Evolutionary conservation across 306 rosid genomes (phyloP), one percentile per base, ranked within the genome.

Genomic region (Argentina anserina): DNA sequence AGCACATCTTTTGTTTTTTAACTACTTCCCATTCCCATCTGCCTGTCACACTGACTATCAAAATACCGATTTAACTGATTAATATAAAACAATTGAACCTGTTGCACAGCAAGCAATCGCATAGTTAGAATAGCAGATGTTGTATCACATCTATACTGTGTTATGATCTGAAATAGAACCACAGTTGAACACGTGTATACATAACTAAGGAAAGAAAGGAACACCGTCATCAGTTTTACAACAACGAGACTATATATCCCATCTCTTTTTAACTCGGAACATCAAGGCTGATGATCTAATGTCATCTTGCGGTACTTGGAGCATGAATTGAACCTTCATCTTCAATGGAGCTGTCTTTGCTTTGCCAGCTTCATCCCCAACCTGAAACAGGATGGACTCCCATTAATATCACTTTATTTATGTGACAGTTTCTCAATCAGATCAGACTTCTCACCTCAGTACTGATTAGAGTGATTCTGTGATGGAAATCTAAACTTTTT

Each of bases 301-400:
- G 84, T 89, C 88, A 55, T 91, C 95, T 63, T 91, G 96, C 61
- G 99, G 99, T 74, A 94, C 97, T 81, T 94, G 99, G 37, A 94
- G 96, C 99, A 94, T 94, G 90, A 91, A 85, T 75, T 94, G 99
- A 78, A 89, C 87, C 62, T 91, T 94, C 97, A 88, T 89, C 89
- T 91, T 90, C 99, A 88, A 64, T 2, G 99, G 99, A 39, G 99
- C 93, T 33, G 90, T 82, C 87, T 91, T 91, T 56, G 95, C 92
- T 82, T 87, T 89, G 20, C 99, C 99, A 25, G 31, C 81, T 81
- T 94, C 99, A 69, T 89, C 92, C 64, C 99, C 99, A 63, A 91
- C 99, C 99, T 94, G 87, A 73, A 83, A 62, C 79, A 79, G 68
- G 52, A 46, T 58, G 26, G 7, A 34, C 42, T 70, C 62, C 6